Conservation (phyloP, 169 alveolate genomes). For the Plasmodium vivax region DNA sequence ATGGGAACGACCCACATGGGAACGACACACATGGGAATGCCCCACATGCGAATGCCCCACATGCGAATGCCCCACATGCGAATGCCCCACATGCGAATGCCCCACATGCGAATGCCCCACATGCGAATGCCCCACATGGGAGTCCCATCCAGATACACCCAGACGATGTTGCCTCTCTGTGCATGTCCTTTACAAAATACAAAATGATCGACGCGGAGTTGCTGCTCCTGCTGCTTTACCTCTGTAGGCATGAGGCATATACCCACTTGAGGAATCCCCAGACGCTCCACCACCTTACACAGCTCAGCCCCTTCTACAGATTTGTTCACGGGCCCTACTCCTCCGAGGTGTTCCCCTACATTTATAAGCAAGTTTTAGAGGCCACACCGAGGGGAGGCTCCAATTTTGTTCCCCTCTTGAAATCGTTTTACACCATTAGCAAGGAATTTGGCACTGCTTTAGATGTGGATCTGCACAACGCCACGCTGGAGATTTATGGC, state of each 20-base stretch:
- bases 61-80: background rate
- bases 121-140: background rate
- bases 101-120: too few relatives aligned
- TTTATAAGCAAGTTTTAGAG: background rate
- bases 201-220: conserved; percentile 10
- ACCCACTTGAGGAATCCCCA: background rate
- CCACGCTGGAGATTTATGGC: background rate
- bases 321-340: conserved; percentile 6
- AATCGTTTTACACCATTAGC: conserved; percentile 14
- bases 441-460: background rate
- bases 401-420: background rate
- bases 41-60: too few relatives aligned
- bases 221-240: background rate
- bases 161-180: background rate
- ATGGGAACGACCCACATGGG: background rate
- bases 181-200: conserved; percentile 20
- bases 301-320: background rate
- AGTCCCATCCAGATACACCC: background rate
- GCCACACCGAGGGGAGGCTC: background rate
- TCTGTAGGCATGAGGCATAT: conserved; percentile 7
- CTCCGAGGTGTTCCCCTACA: background rate
- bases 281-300: background rate
- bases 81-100: too few relatives aligned
- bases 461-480: background rate
- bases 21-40: too few relatives aligned